Evolutionary conservation across 805 yeast genomes (phyloP).

Genomic region (Diddensiella transvaalensis): DNA sequence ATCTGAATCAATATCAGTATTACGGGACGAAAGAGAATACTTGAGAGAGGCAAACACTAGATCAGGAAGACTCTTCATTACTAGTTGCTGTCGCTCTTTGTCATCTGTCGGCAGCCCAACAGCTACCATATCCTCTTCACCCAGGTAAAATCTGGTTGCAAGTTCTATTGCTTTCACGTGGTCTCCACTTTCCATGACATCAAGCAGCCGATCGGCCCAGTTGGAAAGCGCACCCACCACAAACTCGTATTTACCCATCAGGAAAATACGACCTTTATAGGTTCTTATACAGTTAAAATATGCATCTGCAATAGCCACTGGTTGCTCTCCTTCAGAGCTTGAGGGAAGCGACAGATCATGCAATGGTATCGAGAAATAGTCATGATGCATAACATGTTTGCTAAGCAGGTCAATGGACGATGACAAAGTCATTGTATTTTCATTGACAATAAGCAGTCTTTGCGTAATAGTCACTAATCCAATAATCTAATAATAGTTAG

Average conservation of each 20-base stretch:
- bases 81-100: slow-evolving; percentile 43
- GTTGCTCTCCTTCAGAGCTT: slow-evolving; percentile 14
- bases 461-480: slow-evolving; percentile 45
- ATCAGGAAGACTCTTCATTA: slow-evolving; percentile 53
- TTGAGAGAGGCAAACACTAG: slow-evolving; percentile 53
- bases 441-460: slow-evolving; percentile 42
- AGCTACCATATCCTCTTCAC: slow-evolving; percentile 47
- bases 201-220: slow-evolving; percentile 66
- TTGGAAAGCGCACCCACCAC: slow-evolving; percentile 55
- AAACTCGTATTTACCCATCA: slow-evolving; percentile 51
- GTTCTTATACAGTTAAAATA: slow-evolving; percentile 37
- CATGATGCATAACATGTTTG: slow-evolving; percentile 38
- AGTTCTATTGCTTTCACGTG: slow-evolving; percentile 55
- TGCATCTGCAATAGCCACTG: slow-evolving; percentile 33
- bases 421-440: slow-evolving; percentile 37
- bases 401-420: slow-evolving; percentile 39
- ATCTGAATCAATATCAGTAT: slow-evolving; percentile 27
- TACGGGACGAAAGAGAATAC: slow-evolving; percentile 35
- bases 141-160: slow-evolving; percentile 51
- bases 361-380: slow-evolving; percentile 29
- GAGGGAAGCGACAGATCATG: slow-evolving; percentile 19
- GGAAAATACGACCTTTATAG: slow-evolving; percentile 46
- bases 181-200: slow-evolving; percentile 44
- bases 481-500: slow-evolving; percentile 30
- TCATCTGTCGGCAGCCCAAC: slow-evolving; percentile 54